A percentile compares a stretch with the other conserved stretches of the same genome.
Conservation (phyloP, 2,329 filamentous ascomycete species). For the Neurospora sp. region DNA sequence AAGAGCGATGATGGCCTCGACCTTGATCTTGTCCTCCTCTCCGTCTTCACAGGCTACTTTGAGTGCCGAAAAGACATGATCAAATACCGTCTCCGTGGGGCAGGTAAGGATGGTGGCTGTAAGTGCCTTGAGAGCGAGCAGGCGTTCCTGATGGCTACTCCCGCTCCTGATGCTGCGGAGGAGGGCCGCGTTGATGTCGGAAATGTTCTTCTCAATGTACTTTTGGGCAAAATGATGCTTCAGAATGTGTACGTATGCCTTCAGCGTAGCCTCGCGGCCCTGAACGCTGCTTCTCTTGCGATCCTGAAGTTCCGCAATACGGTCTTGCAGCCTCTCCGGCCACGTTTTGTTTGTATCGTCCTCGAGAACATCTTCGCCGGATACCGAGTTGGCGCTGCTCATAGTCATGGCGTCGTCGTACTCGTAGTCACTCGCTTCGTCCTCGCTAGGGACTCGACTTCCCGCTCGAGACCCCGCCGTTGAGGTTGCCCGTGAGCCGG, state of each 20-base stretch:
- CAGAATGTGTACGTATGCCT: conserved; percentile 53
- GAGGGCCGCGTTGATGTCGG: conserved; percentile 56
- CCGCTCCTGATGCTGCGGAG: conserved; percentile 62
- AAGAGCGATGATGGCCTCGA: conserved; percentile 63
- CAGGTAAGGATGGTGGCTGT: conserved; percentile 60
- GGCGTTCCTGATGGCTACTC: conserved; percentile 56
- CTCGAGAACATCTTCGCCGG: conserved; percentile 58
- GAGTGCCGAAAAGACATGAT: conserved; percentile 46
- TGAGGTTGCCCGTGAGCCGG: conserved; percentile 36
- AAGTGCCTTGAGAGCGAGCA: conserved; percentile 63
- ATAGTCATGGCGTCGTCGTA: conserved; percentile 37
- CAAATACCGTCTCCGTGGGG: conserved; percentile 56
- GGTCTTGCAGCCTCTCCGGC: conserved; percentile 51
- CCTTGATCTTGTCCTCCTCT: conserved; percentile 53
- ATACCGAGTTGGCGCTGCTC: conserved; percentile 37
- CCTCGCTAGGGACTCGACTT: conserved; percentile 55
- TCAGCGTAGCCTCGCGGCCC: conserved; percentile 56
- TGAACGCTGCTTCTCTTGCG: conserved; percentile 70
- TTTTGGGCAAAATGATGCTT: conserved; percentile 59
- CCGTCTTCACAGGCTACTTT: conserved; percentile 58
- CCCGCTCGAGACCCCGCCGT: conserved; percentile 44
- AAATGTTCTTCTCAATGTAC: conserved; percentile 47
- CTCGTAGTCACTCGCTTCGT: conserved; percentile 47
- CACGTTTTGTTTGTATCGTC: conserved; percentile 46
- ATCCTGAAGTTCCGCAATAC: conserved; percentile 60